These are phyloP conservation scores for Ophiostoma pallidulum DNA, from an alignment of 2,329 filamentous ascomycete species.

Conservation along the genomic window DNA sequence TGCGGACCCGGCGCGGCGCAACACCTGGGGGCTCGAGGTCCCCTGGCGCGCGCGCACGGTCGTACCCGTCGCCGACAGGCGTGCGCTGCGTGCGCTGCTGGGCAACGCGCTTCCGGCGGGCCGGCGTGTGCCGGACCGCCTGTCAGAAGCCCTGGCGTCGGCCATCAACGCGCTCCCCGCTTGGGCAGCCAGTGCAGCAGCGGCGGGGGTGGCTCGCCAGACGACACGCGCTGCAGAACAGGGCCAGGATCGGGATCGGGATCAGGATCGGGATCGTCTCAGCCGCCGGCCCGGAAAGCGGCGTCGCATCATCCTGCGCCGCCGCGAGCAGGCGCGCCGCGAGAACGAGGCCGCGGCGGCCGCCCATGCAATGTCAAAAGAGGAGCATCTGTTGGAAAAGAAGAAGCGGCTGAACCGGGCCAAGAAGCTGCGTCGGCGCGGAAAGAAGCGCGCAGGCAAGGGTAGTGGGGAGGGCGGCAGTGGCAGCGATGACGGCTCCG, in stretches of 20 bases:
- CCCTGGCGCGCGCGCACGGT: slow-evolving; percentile 46
- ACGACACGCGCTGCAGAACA: too few species aligned
- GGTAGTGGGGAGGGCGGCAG: background rate
- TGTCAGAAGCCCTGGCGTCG: background rate
- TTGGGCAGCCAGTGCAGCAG: slow-evolving; percentile 13
- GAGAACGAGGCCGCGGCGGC: slow-evolving; percentile 31
- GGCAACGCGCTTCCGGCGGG: slow-evolving; percentile 10
- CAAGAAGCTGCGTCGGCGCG: slow-evolving; percentile 49
- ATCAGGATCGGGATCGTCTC: too few species aligned
- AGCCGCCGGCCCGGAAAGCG: slow-evolving; percentile 50
- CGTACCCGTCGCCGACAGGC: slow-evolving; percentile 27
- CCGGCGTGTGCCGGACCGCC: background rate
- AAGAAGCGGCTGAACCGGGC: slow-evolving; percentile 51
- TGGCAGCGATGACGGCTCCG: background rate
- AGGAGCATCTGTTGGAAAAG: slow-evolving; percentile 49
- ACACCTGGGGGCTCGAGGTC: slow-evolving; percentile 49
- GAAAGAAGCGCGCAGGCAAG: slow-evolving; percentile 40
- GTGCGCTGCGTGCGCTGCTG: slow-evolving; percentile 13
- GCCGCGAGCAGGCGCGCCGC: slow-evolving; percentile 32
- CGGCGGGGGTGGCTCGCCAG: too few species aligned
- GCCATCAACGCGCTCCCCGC: slow-evolving; percentile 12
- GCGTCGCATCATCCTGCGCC: slow-evolving; percentile 42
- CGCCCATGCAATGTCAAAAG: slow-evolving; percentile 37
- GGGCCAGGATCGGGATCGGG: too few species aligned
- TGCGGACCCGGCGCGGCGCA: slow-evolving; percentile 27